These are phyloP conservation scores for Terana coerulea DNA, from an alignment of 768 basidiomycete genomes.

Conservation along the genomic window DNA sequence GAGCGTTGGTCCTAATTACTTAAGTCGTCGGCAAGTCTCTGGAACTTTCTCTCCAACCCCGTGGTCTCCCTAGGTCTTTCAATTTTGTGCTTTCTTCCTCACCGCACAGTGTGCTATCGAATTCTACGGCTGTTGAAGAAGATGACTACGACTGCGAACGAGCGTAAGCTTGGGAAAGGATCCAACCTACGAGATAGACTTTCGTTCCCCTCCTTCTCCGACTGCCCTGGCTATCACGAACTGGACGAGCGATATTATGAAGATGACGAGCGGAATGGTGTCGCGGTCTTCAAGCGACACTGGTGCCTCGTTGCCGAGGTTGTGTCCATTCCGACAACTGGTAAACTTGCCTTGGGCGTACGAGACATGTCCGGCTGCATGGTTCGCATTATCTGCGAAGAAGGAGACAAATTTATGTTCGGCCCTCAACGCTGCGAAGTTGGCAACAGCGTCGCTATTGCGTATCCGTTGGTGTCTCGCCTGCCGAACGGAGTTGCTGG, in stretches of 20 bases:
- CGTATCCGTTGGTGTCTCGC: too few species aligned
- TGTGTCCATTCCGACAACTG: not conserved
- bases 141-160: not conserved
- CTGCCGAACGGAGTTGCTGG: too few species aligned
- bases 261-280: not conserved
- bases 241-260: slow-evolving; percentile 1
- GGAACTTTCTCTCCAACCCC: too few species aligned
- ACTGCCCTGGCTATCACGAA: slow-evolving; percentile 2
- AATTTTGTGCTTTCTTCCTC: too few species aligned
- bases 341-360: not conserved
- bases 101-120: too few species aligned
- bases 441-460: too few species aligned
- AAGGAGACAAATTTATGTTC: too few species aligned
- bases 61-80: too few species aligned
- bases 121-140: too few species aligned
- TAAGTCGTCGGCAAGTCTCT: too few species aligned
- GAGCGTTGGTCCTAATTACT: too few species aligned
- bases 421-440: not conserved
- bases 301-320: slow-evolving; percentile 10
- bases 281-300: not conserved
- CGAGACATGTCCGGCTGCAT: not conserved
- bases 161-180: not conserved
- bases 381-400: too few species aligned
- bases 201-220: slow-evolving; percentile 6
- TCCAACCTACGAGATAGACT: not conserved